Evolutionary conservation across 148 eudicot species (phyloP).

Genomic region (Salicornia ramosissima): DNA sequence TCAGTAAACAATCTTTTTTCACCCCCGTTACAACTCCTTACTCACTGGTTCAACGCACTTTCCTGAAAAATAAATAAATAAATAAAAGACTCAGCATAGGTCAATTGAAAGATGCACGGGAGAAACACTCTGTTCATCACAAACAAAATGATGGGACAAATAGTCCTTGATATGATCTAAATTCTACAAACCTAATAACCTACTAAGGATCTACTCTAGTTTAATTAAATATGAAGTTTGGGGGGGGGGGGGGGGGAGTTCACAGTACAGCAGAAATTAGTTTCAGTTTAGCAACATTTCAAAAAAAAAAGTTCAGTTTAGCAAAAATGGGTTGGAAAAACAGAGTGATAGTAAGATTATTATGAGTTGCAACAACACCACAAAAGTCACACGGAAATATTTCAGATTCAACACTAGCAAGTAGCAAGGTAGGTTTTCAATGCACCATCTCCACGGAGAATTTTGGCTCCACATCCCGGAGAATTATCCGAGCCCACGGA

Average conservation of each 20-base stretch:
- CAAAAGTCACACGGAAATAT: conserved; percentile 15
- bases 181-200: too few relatives aligned
- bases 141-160: background rate
- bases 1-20: conserved; percentile 6
- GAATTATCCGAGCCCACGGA: conserved; percentile 48
- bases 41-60: conserved; percentile 7
- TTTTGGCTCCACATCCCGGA: conserved; percentile 68
- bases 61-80: conserved; percentile 20
- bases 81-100: background rate
- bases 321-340: background rate
- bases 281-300: background rate
- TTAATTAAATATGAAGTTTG: too few relatives aligned
- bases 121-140: background rate
- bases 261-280: background rate
- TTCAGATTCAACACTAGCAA: conserved; percentile 16
- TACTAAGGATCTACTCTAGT: too few relatives aligned
- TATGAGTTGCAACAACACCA: background rate
- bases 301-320: background rate
- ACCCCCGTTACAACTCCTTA: conserved; percentile 2
- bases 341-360: background rate
- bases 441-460: conserved; percentile 71
- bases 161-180: background rate
- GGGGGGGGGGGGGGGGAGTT: too few relatives aligned
- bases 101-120: background rate
- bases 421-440: conserved; percentile 49